Evolutionary conservation across 2,329 filamentous ascomycete genomes (phyloP).

Genomic region (Harringtonia lauricola): DNA sequence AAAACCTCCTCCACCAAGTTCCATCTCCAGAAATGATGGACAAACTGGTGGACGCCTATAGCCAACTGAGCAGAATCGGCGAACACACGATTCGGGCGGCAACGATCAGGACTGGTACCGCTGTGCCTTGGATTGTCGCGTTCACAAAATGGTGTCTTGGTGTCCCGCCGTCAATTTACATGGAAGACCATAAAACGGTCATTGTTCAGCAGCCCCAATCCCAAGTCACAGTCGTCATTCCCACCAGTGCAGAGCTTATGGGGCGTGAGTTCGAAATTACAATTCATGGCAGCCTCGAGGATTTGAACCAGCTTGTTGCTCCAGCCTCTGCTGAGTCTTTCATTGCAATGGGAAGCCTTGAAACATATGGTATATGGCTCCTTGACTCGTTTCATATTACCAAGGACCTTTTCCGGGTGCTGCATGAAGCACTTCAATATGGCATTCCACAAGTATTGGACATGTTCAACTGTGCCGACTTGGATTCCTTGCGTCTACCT

Average conservation of each 20-base stretch:
- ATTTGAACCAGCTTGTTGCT: background rate
- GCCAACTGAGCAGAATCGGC: slow-evolving; percentile 8
- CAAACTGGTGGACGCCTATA: slow-evolving; percentile 6
- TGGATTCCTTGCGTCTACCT: no score
- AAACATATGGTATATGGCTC: background rate
- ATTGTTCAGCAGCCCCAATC: background rate
- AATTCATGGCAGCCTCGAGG: background rate
- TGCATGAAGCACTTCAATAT: no score
- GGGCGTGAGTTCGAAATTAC: background rate
- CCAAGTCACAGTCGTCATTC: background rate
- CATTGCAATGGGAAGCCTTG: background rate
- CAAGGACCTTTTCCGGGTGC: no score
- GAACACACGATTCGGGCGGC: slow-evolving; percentile 1
- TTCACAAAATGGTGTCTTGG: slow-evolving; percentile 10
- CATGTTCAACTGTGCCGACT: no score
- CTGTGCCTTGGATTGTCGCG: slow-evolving; percentile 6
- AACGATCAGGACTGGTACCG: slow-evolving; percentile 1
- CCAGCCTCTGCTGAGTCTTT: background rate
- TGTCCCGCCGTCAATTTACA: slow-evolving; percentile 3
- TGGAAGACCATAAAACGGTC: no score
- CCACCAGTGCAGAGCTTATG: background rate
- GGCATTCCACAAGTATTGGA: no score
- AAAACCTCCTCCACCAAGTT: background rate
- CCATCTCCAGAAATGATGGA: slow-evolving; percentile 2
- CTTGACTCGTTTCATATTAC: background rate